Percentiles rank a stretch among this genome's conserved stretches.
Evolutionary conservation across 768 basidiomycete genomes (phyloP).

Genomic region (Hydnomerulius pinastri): DNA sequence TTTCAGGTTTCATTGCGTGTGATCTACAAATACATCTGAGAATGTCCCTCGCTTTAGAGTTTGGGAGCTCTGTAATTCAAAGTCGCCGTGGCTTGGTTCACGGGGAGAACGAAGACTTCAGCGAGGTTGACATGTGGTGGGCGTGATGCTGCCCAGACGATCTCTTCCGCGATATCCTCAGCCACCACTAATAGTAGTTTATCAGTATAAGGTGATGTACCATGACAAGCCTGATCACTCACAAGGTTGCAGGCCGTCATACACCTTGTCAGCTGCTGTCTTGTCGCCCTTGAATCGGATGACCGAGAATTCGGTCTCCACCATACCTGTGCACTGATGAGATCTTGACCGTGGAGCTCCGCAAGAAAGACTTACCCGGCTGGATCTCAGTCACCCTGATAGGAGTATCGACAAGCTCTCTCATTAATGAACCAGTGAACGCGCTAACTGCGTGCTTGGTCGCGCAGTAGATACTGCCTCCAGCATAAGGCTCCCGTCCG

Average conservation of each 20-base stretch:
- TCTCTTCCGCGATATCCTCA: slow-evolving; percentile 94
- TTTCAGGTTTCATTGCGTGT: background rate
- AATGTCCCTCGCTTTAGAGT: background rate
- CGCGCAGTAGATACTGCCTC: slow-evolving; percentile 91
- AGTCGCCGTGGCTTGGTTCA: slow-evolving; percentile 74
- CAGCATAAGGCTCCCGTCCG: slow-evolving; percentile 83
- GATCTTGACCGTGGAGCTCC: background rate
- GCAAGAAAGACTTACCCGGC: slow-evolving; percentile 61
- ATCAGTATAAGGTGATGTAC: slow-evolving; percentile 5
- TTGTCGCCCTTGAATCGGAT: slow-evolving; percentile 88
- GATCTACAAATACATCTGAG: background rate
- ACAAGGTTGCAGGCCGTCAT: slow-evolving; percentile 87
- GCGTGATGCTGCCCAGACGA: slow-evolving; percentile 93
- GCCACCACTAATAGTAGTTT: slow-evolving; percentile 57
- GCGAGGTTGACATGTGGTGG: slow-evolving; percentile 93
- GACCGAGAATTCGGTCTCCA: slow-evolving; percentile 91
- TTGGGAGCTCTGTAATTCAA: slow-evolving; percentile 53
- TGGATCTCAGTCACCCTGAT: slow-evolving; percentile 95
- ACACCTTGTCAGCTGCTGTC: slow-evolving; percentile 82
- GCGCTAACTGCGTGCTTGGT: slow-evolving; percentile 87
- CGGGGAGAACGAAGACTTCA: slow-evolving; percentile 74
- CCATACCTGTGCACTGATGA: slow-evolving; percentile 56
- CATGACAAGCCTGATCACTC: slow-evolving; percentile 30
- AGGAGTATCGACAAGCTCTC: slow-evolving; percentile 88
- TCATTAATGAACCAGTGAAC: slow-evolving; percentile 79